Percentiles rank a stretch among this genome's conserved stretches.
Conservation (phyloP, 1,284 basidiomycete genomes). For the Sporisorium exsertum region DNA sequence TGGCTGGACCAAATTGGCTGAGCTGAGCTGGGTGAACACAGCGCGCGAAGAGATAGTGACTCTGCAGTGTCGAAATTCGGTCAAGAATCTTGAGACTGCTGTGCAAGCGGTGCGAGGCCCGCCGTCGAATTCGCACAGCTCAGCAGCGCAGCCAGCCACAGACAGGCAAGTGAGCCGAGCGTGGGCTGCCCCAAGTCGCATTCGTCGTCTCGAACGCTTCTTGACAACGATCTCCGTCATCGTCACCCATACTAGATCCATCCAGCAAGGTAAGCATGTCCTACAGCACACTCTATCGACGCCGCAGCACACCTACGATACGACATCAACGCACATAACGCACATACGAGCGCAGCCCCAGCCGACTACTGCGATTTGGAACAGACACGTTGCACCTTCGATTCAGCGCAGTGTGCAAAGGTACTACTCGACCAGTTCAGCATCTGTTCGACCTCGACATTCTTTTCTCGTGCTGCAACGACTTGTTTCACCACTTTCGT, state of each 20-base stretch:
- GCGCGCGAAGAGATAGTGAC: not conserved
- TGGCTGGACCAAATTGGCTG: not conserved
- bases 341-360: slow-evolving; percentile 5
- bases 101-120: slow-evolving; percentile 10
- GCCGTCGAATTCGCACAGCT: not conserved
- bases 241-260: slow-evolving; percentile 52
- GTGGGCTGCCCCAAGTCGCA: slow-evolving; percentile 9
- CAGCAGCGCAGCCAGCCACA: slow-evolving; percentile 12
- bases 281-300: slow-evolving; percentile 5
- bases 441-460: not conserved
- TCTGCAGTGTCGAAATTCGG: not conserved
- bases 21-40: not conserved
- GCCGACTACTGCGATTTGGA: slow-evolving; percentile 7
- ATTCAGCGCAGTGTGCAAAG: not conserved
- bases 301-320: slow-evolving; percentile 2
- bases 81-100: slow-evolving; percentile 17
- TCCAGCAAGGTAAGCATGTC: slow-evolving; percentile 51
- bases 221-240: slow-evolving; percentile 52
- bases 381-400: not conserved
- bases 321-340: too few relatives aligned
- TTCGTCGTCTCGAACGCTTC: slow-evolving; percentile 17
- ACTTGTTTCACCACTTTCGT: not conserved
- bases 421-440: not conserved
- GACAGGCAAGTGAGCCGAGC: not conserved
- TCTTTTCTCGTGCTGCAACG: slow-evolving; percentile 18